Percentiles rank a stretch among this genome's conserved stretches.
Conservation (phyloP, 768 basidiomycete genomes). For the Glaciozyma martinii region DNA sequence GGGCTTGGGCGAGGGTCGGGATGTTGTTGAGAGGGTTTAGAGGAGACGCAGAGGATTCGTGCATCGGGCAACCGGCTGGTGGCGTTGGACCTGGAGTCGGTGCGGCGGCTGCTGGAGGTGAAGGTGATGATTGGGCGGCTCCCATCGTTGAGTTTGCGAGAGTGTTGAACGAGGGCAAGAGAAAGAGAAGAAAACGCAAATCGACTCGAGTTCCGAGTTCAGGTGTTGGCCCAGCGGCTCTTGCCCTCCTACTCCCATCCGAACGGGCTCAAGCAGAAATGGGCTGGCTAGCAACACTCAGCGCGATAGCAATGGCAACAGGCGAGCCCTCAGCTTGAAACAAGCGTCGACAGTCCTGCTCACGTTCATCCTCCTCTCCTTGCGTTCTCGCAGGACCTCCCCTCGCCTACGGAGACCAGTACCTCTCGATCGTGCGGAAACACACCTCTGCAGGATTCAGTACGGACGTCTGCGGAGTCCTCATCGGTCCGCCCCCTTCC, state of each 20-base stretch:
- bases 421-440: slow-evolving; percentile 21
- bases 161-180: not conserved
- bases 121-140: slow-evolving; percentile 10
- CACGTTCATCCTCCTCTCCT: not conserved
- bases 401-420: not conserved
- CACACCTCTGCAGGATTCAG: slow-evolving; percentile 28
- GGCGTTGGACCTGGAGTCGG: slow-evolving; percentile 25
- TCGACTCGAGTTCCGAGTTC: not conserved
- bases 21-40: slow-evolving; percentile 77
- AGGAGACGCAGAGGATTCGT: slow-evolving; percentile 16
- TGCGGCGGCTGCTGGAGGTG: not conserved
- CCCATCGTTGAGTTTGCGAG: slow-evolving; percentile 11
- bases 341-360: not conserved
- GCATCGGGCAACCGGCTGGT: slow-evolving; percentile 37
- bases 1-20: slow-evolving; percentile 67
- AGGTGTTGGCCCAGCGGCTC: no score
- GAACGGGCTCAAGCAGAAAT: not conserved
- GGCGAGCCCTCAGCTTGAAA: slow-evolving; percentile 28
- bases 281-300: slow-evolving; percentile 4
- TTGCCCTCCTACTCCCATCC: no score
- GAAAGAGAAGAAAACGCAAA: not conserved
- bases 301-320: slow-evolving; percentile 19
- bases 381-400: not conserved
- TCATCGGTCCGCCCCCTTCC: slow-evolving; percentile 8
- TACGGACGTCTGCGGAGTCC: slow-evolving; percentile 24